Evolutionary conservation across 2,329 filamentous ascomycete genomes (phyloP).

Genomic region (Cercospora zeae-maydis): DNA sequence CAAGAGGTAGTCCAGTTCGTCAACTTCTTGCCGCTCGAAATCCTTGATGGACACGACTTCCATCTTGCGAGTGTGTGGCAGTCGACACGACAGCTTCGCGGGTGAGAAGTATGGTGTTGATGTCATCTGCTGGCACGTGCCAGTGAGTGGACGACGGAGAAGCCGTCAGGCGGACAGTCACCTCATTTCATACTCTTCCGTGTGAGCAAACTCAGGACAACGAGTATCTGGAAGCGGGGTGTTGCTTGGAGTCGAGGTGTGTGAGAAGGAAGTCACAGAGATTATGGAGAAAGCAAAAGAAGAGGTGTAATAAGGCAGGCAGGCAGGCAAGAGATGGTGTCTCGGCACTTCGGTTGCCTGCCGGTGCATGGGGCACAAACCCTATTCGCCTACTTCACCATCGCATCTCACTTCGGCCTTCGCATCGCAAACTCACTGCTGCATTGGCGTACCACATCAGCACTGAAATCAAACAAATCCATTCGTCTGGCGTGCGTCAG

Average conservation of each 20-base stretch:
- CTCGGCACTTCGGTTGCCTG: constrained; percentile 3
- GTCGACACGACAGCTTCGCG: not conserved
- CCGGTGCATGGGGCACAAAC: not conserved
- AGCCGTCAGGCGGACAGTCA: not conserved
- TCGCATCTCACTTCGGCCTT: constrained; percentile 1
- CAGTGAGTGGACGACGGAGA: not conserved
- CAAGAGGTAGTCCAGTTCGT: constrained; percentile 14
- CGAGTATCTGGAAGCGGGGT: not conserved
- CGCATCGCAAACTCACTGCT: not conserved
- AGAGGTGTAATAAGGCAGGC: not conserved
- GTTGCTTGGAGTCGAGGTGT: not conserved
- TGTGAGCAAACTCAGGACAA: not conserved
- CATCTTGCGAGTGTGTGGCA: constrained; percentile 1
- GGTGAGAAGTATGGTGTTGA: not conserved
- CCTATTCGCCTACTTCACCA: not conserved
- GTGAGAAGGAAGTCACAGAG: not conserved
- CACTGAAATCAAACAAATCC: not conserved
- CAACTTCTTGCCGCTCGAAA: constrained; percentile 14
- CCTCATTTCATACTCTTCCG: not conserved
- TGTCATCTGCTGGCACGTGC: constrained; percentile 1
- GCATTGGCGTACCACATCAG: not conserved
- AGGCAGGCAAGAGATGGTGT: constrained; percentile 2
- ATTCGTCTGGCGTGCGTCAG: not conserved
- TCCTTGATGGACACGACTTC: constrained; percentile 22
- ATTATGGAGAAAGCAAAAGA: not conserved